Evolutionary conservation across 768 basidiomycete species (phyloP).

Genomic region (Hygrocybe punicea): DNA sequence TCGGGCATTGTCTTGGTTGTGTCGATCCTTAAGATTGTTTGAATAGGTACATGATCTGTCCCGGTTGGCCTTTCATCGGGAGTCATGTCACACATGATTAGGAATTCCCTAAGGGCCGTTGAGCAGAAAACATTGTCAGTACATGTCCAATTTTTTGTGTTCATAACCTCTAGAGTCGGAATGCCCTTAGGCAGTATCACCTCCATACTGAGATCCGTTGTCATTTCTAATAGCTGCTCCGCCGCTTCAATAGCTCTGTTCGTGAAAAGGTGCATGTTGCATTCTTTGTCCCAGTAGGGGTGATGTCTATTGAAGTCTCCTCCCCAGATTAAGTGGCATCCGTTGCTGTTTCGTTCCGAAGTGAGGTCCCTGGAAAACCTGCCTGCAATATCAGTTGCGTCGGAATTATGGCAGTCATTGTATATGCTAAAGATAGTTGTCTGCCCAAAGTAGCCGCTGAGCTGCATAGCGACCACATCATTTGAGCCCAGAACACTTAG

Average conservation of each 20-base stretch:
- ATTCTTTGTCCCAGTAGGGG: too few species aligned
- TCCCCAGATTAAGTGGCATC: too few species aligned
- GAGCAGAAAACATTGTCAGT: too few species aligned
- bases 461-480: slow-evolving; percentile 27
- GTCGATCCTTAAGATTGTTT: slow-evolving; percentile 11
- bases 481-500: slow-evolving; percentile 15
- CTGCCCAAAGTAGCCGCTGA: slow-evolving; percentile 10
- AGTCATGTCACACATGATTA: too few species aligned
- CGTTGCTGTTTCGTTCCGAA: not conserved
- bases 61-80: too few species aligned
- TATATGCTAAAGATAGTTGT: slow-evolving; percentile 25
- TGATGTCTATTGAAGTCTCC: too few species aligned
- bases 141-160: too few species aligned
- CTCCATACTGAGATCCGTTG: slow-evolving; percentile 24
- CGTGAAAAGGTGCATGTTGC: slow-evolving; percentile 37
- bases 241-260: slow-evolving; percentile 16
- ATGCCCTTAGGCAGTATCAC: slow-evolving; percentile 41
- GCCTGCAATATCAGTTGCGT: slow-evolving; percentile 29
- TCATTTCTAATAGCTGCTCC: slow-evolving; percentile 24
- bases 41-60: too few species aligned
- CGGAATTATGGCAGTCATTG: too few species aligned
- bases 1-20: too few species aligned
- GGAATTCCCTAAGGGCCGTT: too few species aligned
- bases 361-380: slow-evolving; percentile 8
- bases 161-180: too few species aligned